Conservation (phyloP, 148 eudicot species). For the Salicornia ramosissima region DNA sequence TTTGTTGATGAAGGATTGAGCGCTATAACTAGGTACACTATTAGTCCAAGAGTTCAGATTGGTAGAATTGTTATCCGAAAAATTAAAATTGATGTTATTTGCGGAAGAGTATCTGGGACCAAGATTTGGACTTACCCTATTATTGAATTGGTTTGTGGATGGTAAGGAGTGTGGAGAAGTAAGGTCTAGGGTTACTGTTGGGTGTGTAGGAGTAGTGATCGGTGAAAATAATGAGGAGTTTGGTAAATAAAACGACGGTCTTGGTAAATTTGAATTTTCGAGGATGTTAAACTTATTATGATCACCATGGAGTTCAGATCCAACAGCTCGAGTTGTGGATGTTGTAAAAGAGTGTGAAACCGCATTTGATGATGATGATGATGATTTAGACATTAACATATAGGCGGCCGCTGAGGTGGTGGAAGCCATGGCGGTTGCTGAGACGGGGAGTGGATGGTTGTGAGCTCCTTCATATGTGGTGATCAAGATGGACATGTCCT, state of each 20-base stretch:
- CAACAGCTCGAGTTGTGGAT: slow-evolving; percentile 17
- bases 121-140: slow-evolving; percentile 23
- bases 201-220: slow-evolving; percentile 36
- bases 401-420: slow-evolving; percentile 82
- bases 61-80: slow-evolving; percentile 27
- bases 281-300: slow-evolving; percentile 36
- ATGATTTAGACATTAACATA: slow-evolving; percentile 68
- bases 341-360: slow-evolving; percentile 4
- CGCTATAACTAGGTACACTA: slow-evolving; percentile 29
- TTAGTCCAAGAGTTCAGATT: slow-evolving; percentile 44
- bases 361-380: slow-evolving; percentile 36
- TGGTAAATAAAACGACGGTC: slow-evolving; percentile 40
- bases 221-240: slow-evolving; percentile 41
- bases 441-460: slow-evolving; percentile 71
- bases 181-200: slow-evolving; percentile 83
- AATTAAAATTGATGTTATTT: slow-evolving; percentile 50
- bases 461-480: slow-evolving; percentile 94
- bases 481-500: slow-evolving; percentile 78
- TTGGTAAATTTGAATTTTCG: slow-evolving; percentile 32
- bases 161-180: slow-evolving; percentile 47
- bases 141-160: slow-evolving; percentile 42
- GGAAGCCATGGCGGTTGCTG: slow-evolving; percentile 89
- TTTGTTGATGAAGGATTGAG: slow-evolving; percentile 30
- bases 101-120: slow-evolving; percentile 44
- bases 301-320: slow-evolving; percentile 30